A percentile compares a stretch with the other conserved stretches of the same genome.
These are phyloP conservation scores for Lomentospora prolificans DNA, from an alignment of 2,329 filamentous ascomycete species.

Conservation along the genomic window DNA sequence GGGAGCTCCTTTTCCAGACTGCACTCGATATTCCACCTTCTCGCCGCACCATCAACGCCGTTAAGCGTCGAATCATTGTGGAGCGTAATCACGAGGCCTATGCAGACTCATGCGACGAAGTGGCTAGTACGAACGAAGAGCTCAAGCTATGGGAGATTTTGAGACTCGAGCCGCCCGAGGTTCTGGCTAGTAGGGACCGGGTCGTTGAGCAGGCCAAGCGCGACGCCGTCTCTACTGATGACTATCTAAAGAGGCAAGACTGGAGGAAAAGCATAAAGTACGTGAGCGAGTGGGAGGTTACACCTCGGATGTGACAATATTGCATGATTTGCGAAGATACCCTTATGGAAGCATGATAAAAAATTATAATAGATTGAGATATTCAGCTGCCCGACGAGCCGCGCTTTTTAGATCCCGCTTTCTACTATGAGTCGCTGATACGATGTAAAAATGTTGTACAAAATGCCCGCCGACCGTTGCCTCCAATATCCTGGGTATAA, in stretches of 20 bases:
- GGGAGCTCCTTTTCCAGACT: conserved; percentile 32
- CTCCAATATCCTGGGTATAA: not conserved
- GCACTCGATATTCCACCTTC: conserved; percentile 29
- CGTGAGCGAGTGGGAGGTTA: conserved; percentile 33
- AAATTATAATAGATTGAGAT: not conserved
- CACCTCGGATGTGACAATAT: not conserved
- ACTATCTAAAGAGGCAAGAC: conserved; percentile 21
- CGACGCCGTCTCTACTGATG: conserved; percentile 2
- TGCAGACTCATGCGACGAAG: conserved; percentile 32
- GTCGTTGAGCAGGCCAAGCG: not conserved
- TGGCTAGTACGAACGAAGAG: conserved; percentile 31
- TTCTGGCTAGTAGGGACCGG: not conserved
- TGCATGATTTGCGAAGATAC: not conserved
- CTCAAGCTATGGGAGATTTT: conserved; percentile 30
- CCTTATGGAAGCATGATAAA: not conserved
- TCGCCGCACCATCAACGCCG: conserved; percentile 22
- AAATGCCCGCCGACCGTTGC: not conserved
- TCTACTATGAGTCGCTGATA: not conserved
- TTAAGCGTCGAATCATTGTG: conserved; percentile 27
- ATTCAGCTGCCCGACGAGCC: not conserved
- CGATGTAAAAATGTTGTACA: not conserved
- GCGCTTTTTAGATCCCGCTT: not conserved
- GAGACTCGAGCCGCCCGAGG: conserved; percentile 2
- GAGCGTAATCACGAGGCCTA: conserved; percentile 33
- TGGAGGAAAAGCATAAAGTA: conserved; percentile 30